Evolutionary conservation across 2,329 filamentous ascomycete species (phyloP).

Genomic region (Graphilbum sp.): DNA sequence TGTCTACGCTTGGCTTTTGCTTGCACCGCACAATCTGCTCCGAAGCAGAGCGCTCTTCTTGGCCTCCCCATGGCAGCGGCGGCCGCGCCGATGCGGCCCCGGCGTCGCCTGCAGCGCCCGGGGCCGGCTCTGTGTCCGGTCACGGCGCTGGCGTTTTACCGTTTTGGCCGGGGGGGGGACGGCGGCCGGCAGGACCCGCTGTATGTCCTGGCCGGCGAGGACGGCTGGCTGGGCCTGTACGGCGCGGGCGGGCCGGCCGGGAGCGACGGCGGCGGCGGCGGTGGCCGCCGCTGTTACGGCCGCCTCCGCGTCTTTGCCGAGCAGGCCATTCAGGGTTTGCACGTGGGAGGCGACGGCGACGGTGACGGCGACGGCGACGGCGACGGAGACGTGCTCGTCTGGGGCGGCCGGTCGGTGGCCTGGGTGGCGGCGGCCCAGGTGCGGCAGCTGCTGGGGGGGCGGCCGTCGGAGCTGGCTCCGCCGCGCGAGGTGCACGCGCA

Average conservation of each 20-base stretch:
- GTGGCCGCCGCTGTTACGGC: conserved; percentile 13
- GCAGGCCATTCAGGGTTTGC: conserved; percentile 62
- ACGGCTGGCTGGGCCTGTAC: conserved; percentile 40
- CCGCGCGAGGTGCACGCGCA: conserved; percentile 29
- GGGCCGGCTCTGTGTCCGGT: conserved; percentile 31
- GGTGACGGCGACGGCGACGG: conserved; percentile 7
- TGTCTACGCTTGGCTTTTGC: too few relatives aligned
- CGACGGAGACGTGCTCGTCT: conserved; percentile 34
- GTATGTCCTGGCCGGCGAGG: conserved; percentile 38
- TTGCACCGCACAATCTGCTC: too few relatives aligned
- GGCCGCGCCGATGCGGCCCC: neutral
- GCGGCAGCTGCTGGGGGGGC: conserved; percentile 15
- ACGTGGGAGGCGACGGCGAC: conserved; percentile 17
- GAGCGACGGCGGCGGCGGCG: too few relatives aligned
- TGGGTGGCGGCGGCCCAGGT: conserved; percentile 19
- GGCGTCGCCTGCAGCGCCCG: conserved; percentile 1
- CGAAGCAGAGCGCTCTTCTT: too few relatives aligned
- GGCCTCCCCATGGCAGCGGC: neutral
- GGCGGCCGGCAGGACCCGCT: conserved; percentile 6
- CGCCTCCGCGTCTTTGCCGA: conserved; percentile 39
- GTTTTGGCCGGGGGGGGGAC: neutral
- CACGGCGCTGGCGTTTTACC: conserved; percentile 41
- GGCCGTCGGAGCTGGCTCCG: neutral
- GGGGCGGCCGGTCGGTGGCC: conserved; percentile 52
- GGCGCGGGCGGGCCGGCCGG: conserved; percentile 14